Base-by-base conservation (phyloP, 2,329 filamentous ascomycete genomes). In the Xylariales sp. region DNA sequence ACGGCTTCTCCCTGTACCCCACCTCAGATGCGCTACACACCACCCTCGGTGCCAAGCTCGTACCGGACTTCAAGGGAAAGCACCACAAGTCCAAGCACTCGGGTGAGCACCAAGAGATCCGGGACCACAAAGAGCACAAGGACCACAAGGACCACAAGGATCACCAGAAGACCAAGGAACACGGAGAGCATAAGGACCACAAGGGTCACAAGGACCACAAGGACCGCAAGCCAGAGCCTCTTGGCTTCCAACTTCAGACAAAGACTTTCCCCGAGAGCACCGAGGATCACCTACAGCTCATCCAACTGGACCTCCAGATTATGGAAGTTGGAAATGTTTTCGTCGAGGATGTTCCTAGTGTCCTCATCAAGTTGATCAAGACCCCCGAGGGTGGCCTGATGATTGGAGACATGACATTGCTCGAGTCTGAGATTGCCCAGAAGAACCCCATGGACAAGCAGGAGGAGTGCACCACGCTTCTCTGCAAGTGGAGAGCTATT, bases 311-410 rank as follows among this genome's bases (percentile, higher is more conserved):
- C 44, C 60, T 85, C 25, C 67, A 77, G 46, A 70, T 85, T 43
- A 69, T 80, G 42, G 72, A 80, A 54, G 72, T 85, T 18, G 76
- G 75, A 40, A 59, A 69, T 37, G 62, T 66, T 29, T 77, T 79
- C 41, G 58, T 83, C 38, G 61, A 74, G 30, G 67, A 62, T 17
- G 64, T 81, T 17, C 71, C 75, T 25, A 62, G 63, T 19, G 67
- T 88, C 40, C 70, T 74, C 31, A 64, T 86, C 31, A 75, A 74
- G 48, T 63, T 87, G 14, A 66, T 88, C 55, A 75, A 81, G 64
- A 76, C 74, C 1, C 66, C 69, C 4, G 60, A 60, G 13, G 71
- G 70, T 38, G 70, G 74, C 33, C 63, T 85, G 25, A 58, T 76
- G 55, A 76, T 85, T 46, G 67, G 63, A 29, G 61, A 62, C 29